Base-by-base conservation (phyloP, 495 filamentous ascomycete species). In the Xylaria sp. region DNA sequence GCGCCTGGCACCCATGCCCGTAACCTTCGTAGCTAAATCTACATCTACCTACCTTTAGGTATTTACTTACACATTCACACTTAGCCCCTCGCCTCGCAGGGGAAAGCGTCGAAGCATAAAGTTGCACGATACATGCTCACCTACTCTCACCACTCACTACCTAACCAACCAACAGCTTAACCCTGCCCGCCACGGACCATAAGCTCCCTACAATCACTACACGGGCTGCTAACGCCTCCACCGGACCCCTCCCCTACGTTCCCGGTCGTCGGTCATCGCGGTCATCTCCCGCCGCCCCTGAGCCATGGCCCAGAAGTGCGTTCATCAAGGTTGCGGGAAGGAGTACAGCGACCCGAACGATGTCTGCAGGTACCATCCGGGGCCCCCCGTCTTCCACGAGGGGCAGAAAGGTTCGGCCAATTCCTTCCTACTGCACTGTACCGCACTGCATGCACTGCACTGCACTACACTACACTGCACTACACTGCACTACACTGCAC, bases 241-340 rank as follows among this genome's bases (percentile, higher is more conserved):
- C 14, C 33, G 15, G 5, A 53, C 58, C 40, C 58, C 11, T 59
- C 37, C 33, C 46, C 50, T 58, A 43, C 59, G 59, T 41, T 9
- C 37, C 17, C 21, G 15, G 40, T 31, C 40, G 15, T 37, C 59
- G 15, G 59, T 26, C 21, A 29, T 26, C 35, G 12, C 19, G n/a
- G n/a, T n/a, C n/a, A n/a, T n/a, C n/a, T n/a, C n/a, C n/a, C n/a
- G n/a, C n/a, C n/a, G n/a, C n/a, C n/a, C n/a, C n/a, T n/a, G n/a
- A 21, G n/a, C 35, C 26, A 97, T 97, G 93, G 85, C 92, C 43
- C 88, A 91, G 76, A 98, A 97, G 84, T 99, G 96, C 80, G 93
- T 97, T 64, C 97, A 98, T 82, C 95, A 97, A 81, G 93, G 94
- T 74, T 99, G 96, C 81, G 93, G 91, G 76, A 99, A 97, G 86